Evolutionary conservation across 257 asterid species (phyloP).

Genomic region (Primulina eburnea): DNA sequence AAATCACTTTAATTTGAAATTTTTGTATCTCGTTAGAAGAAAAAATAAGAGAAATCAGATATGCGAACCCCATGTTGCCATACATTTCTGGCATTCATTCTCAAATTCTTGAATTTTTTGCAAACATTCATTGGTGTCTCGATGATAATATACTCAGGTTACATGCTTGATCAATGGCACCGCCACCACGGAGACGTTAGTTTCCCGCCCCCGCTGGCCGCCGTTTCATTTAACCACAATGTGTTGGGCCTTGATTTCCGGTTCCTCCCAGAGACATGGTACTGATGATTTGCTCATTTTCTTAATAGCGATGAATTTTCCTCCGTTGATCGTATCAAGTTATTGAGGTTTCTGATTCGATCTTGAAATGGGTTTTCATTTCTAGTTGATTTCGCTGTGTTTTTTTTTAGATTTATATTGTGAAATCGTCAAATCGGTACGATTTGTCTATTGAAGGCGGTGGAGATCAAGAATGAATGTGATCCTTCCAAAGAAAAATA

Average conservation of each 20-base stretch:
- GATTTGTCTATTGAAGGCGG: not conserved
- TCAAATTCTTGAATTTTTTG: slow-evolving; percentile 72
- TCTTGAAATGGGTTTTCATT: not conserved
- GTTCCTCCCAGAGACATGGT: not conserved
- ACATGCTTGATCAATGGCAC: slow-evolving; percentile 65
- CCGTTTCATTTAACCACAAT: not conserved
- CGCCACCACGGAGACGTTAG: slow-evolving; percentile 23
- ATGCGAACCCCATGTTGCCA: slow-evolving; percentile 72
- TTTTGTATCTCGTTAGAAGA: not conserved
- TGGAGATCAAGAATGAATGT: not conserved
- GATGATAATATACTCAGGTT: slow-evolving; percentile 55
- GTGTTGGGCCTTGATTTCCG: not conserved
- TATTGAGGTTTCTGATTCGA: not conserved
- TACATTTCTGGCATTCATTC: slow-evolving; percentile 50
- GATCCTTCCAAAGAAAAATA: no score
- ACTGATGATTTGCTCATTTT: not conserved
- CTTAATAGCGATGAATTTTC: no score
- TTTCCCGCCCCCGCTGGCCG: not conserved
- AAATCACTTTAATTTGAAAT: not conserved
- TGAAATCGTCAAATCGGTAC: not conserved
- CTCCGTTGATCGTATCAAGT: no score
- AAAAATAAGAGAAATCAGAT: slow-evolving; percentile 7
- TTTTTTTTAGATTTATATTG: not conserved
- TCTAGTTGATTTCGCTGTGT: not conserved
- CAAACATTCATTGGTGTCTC: slow-evolving; percentile 66